Base-by-base conservation (phyloP, 2,329 filamentous ascomycete genomes). In the Colletotrichum camelliae region DNA sequence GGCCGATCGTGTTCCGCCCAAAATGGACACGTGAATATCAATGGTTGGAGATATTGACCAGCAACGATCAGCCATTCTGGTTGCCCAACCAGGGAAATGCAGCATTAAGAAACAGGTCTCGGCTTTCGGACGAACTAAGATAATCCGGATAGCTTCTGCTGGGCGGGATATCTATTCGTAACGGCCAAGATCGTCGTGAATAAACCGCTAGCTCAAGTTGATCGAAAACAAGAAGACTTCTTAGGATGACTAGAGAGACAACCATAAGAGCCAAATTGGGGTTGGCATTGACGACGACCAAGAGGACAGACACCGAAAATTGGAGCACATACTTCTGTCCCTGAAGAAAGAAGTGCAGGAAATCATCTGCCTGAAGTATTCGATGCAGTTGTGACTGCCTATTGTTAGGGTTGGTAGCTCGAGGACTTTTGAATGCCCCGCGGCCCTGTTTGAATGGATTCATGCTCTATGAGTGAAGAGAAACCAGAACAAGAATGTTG, bases 81-180 rank as follows among this genome's bases (percentile, higher is more conserved):
- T 52, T 52, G 10, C 43, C 43, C n/a, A 13, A 24, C 43, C 10
- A 24, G 43, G n/a, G 21, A 21, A 52, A 52, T 13, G 43, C 43
- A 21, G n/a, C 4, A 52, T 21, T n/a, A 7, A 1, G 43, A 7
- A 2, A 10, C 4, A 52, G n/a, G 7, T 7, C 10, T 48, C 8
- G 18, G 10, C 18, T 9, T 21, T 10, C n/a, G 10, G 43, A 52
- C 43, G 43, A 0, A 21, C 4, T 13, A 1, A 52, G n/a, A 21
- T 0, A 52, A 52, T 4, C 5, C 2, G 39, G 2, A 3, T 6
- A 9, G 18, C 39, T 21, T 48, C 7, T 12, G 43, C 9, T 12
- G 0, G 7, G 43, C 0, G 1, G 0, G 43, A n/a, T 10, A 0
- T 0, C 2, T 10, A 8, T 18, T 43, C 0, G 0, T 3, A 43